Base-by-base conservation (phyloP, 2,329 filamentous ascomycete genomes). In the Colletotrichum plurivorum region DNA sequence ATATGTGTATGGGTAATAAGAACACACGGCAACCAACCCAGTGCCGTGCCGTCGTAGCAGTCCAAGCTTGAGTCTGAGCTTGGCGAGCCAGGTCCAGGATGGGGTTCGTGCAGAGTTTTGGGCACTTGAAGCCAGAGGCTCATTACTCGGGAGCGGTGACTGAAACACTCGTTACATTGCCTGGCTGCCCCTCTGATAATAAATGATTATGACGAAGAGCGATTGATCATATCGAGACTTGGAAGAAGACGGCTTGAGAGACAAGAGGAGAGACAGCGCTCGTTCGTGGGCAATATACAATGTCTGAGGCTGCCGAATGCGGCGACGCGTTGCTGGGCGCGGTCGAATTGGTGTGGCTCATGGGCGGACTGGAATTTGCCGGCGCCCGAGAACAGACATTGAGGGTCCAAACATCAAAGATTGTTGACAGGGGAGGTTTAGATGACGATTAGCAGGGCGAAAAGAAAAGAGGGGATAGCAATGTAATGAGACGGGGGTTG, bases 261-360 rank as follows among this genome's bases (percentile, higher is more conserved):
- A 36, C 31, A 36, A 36, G 31, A 46, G 39, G 58, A 58, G 65
- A 25, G 20, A 53, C 45, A 18, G 51, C 41, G 41, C 66, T 66
- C 66, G 62, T 49, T 60, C 55, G 41, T 25, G 12, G 20, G 52
- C 36, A 22, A 43, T 36, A 51, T 16, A 45, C 45, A 31, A 31
- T 43, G 55, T 60, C 66, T 66, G 55, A 22, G 49, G 55, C 36
- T 60, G 62, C 66, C 62, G 66, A 63, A 69, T 69, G 66, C 66
- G 51, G 66, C 49, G 62, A 45, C 51, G 54, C 22, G 51, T 31
- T 46, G 66, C 66, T 66, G 54, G 62, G 45, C 62, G 66, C 66
- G 62, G 66, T 45, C 49, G 25, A 66, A 52, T n/a, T 69, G 7
- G 51, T 36, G 55, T 69, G 66, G 55, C 66, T 69, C 57, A 22